Percentiles rank a stretch among this genome's conserved stretches.
These are phyloP conservation scores for Santalum album DNA, from an alignment of 164 flowering plant genomes.

Conservation along the genomic window DNA sequence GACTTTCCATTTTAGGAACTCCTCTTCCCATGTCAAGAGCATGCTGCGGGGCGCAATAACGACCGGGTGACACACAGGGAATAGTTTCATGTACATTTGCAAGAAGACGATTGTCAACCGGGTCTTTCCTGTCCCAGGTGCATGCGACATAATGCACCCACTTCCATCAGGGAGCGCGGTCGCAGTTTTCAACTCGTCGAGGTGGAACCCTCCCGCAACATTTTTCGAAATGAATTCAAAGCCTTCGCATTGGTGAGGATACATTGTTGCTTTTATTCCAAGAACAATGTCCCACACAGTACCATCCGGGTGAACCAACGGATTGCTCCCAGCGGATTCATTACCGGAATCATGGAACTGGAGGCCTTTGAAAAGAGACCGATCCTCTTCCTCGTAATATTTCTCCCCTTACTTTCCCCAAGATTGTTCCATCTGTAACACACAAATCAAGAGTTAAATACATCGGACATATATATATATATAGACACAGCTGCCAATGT, in stretches of 20 bases:
- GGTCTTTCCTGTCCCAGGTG: conserved; percentile 96
- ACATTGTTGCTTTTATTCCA: conserved; percentile 24
- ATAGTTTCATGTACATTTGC: conserved; percentile 40
- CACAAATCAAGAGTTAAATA: conserved; percentile 5
- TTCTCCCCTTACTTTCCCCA: conserved; percentile 16
- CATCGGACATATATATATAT: background rate
- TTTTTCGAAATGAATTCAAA: conserved; percentile 78
- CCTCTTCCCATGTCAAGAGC: conserved; percentile 78
- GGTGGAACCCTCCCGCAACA: conserved; percentile 58
- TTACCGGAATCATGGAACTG: conserved; percentile 5
- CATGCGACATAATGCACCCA: conserved; percentile 93
- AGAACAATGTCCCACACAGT: conserved; percentile 66
- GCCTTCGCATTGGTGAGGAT: conserved; percentile 64
- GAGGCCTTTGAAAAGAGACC: conserved; percentile 16
- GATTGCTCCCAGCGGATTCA: conserved; percentile 10
- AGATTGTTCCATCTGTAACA: conserved; percentile 17
- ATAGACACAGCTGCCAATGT: too few species aligned
- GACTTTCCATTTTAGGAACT: conserved; percentile 61
- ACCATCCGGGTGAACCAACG: conserved; percentile 17
- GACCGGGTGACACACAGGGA: conserved; percentile 42
- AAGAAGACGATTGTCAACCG: conserved; percentile 59
- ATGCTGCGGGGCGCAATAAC: conserved; percentile 69
- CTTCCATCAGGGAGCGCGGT: conserved; percentile 19
- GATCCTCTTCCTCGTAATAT: background rate
- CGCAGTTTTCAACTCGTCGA: conserved; percentile 29